Percentiles rank a stretch among this genome's conserved stretches.
Evolutionary conservation across 1,139 yeast species (phyloP).

Genomic region (Suhomyces anneliseae): DNA sequence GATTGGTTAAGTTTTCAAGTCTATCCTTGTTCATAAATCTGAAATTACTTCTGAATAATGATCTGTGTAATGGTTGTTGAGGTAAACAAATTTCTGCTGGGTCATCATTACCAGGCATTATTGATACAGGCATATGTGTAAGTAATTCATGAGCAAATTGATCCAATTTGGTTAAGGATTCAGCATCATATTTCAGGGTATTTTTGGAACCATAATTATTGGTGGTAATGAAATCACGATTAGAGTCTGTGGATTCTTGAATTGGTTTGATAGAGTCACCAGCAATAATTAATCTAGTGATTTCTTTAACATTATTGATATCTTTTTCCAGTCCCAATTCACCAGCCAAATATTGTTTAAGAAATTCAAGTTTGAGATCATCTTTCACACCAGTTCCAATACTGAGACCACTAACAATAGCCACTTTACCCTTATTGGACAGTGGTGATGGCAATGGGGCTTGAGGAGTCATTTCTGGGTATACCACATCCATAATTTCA

Average conservation of each 20-base stretch:
- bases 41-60: slow-evolving; percentile 58
- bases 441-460: slow-evolving; percentile 23
- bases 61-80: slow-evolving; percentile 82
- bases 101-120: slow-evolving; percentile 85
- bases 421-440: slow-evolving; percentile 37
- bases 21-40: slow-evolving; percentile 41
- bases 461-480: slow-evolving; percentile 67
- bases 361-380: slow-evolving; percentile 53
- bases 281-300: slow-evolving; percentile 63
- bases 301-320: slow-evolving; percentile 25
- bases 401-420: slow-evolving; percentile 73
- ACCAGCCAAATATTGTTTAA: slow-evolving; percentile 73
- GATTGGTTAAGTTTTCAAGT: slow-evolving; percentile 65
- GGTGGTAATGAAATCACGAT: slow-evolving; percentile 32
- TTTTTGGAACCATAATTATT: slow-evolving; percentile 56
- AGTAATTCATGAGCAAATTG: slow-evolving; percentile 58
- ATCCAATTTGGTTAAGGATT: slow-evolving; percentile 51
- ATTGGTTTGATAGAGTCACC: slow-evolving; percentile 67
- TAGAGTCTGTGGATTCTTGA: slow-evolving; percentile 24
- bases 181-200: slow-evolving; percentile 48
- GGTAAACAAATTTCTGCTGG: slow-evolving; percentile 85
- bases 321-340: slow-evolving; percentile 49
- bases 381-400: slow-evolving; percentile 43
- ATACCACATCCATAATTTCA: slow-evolving; percentile 76
- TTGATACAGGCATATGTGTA: slow-evolving; percentile 60